Conservation (phyloP, 1,284 basidiomycete genomes). For the Naganishia sp. region DNA sequence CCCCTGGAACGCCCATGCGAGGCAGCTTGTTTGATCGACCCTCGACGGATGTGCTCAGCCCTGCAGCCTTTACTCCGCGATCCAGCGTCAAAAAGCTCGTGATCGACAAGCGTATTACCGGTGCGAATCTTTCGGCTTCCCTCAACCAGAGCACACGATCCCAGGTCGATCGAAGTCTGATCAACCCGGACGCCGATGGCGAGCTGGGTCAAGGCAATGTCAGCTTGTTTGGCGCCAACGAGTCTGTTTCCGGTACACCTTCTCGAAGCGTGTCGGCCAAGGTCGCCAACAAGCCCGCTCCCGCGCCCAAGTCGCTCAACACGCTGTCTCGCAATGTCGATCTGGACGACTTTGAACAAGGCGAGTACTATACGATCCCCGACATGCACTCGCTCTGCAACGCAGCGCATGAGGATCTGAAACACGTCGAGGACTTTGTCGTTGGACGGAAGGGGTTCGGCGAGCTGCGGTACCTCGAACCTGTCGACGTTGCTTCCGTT, state of each 20-base stretch:
- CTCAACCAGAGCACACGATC: conserved; percentile 19
- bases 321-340: conserved; percentile 31
- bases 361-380: conserved; percentile 87
- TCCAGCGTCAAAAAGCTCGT: conserved; percentile 94
- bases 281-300: conserved; percentile 1
- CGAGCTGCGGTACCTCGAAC: conserved; percentile 82
- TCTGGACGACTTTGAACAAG: conserved; percentile 63
- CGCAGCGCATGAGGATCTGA: conserved; percentile 71
- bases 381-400: conserved; percentile 69
- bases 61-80: conserved; percentile 66
- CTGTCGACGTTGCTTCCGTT: conserved; percentile 88
- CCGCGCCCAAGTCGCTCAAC: conserved; percentile 24
- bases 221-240: conserved; percentile 29
- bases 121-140: conserved; percentile 43
- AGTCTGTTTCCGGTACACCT: conserved; percentile 32
- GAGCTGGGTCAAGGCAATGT: conserved; percentile 30
- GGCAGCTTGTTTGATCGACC: conserved; percentile 57
- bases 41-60: conserved; percentile 59
- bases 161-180: conserved; percentile 27
- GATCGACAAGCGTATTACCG: conserved; percentile 64
- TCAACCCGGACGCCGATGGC: conserved; percentile 31
- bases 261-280: conserved; percentile 8
- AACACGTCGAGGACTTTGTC: conserved; percentile 67
- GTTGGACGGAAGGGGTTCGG: conserved; percentile 91
- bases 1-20: conserved; percentile 30